Evolutionary conservation across 2,329 filamentous ascomycete species (phyloP).

Genomic region (Coniochaeta sp.): DNA sequence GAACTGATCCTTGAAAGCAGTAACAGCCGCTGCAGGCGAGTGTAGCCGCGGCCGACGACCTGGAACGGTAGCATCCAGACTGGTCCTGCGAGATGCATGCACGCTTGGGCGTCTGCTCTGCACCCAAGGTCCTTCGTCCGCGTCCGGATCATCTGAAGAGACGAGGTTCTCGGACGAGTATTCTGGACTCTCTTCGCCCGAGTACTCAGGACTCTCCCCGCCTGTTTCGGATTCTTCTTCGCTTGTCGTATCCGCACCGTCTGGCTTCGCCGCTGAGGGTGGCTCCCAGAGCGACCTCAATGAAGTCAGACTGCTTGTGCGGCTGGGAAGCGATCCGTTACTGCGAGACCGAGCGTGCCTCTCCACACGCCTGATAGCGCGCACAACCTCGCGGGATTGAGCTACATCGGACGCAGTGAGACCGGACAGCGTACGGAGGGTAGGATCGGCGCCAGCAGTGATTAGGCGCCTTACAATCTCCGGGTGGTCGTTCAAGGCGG

Average conservation of each 20-base stretch:
- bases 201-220: slow-evolving; percentile 34
- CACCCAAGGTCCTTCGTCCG: slow-evolving; percentile 31
- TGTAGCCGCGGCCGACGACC: slow-evolving; percentile 28
- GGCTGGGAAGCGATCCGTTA: slow-evolving; percentile 49
- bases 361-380: slow-evolving; percentile 55
- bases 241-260: slow-evolving; percentile 29
- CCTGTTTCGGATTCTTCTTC: slow-evolving; percentile 25
- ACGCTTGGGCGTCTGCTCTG: slow-evolving; percentile 24
- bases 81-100: background rate
- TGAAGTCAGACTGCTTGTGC: slow-evolving; percentile 41
- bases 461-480: slow-evolving; percentile 73
- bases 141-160: slow-evolving; percentile 33
- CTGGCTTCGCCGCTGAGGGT: slow-evolving; percentile 24
- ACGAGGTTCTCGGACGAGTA: slow-evolving; percentile 33
- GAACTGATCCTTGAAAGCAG: slow-evolving; percentile 67
- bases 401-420: slow-evolving; percentile 67
- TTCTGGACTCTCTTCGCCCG: slow-evolving; percentile 36
- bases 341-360: slow-evolving; percentile 61
- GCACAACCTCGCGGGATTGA: slow-evolving; percentile 55
- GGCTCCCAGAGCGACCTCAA: slow-evolving; percentile 61
- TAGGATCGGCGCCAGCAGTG: slow-evolving; percentile 65
- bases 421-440: slow-evolving; percentile 61
- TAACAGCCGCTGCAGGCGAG: slow-evolving; percentile 56
- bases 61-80: slow-evolving; percentile 13
- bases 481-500: slow-evolving; percentile 66